Base-by-base conservation (phyloP, 2,329 filamentous ascomycete genomes). In the Cladophialophora carrionii region DNA sequence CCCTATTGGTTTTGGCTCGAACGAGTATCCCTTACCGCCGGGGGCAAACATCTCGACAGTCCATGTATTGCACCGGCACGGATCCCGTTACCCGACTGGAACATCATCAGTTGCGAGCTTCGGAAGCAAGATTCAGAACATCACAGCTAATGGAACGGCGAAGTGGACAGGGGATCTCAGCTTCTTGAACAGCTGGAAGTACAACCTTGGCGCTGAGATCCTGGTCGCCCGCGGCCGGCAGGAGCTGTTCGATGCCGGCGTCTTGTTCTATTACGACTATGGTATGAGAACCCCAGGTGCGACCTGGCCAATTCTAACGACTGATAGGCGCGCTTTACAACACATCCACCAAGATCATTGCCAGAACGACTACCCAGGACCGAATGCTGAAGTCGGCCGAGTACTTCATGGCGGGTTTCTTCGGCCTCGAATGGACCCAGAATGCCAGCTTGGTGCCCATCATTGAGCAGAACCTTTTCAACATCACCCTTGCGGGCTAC, bases 381-480 rank as follows among this genome's bases (percentile, higher is more conserved):
- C 86, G 90, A 26, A 92, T 92, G 90, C 79, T 89, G 24, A 88
- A 92, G 74, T 88, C 84, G 46, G 89, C 89, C 2, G 89, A 92
- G 75, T 89, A 92, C 75, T 92, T 91, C 76, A 78, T 92, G 73
- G 88, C 89, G 5, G 90, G 90, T 0, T 92, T 92, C 78, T 92
- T 92, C 73, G 90, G 90, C 0, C 82, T 91, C 0, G 84, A 88
- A 54, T 92, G 89, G 89, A 83, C 86, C 1, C 82, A 87, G 32
- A 90, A 91, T 72, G 89, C 84, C 6, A 90, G 87, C 0, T 83
- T 91, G n/a, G 86, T 91, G 71, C 81, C 90, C 14, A 87, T 89
- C 10, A 90, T 91, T 48, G 90, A 92, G 72, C 77, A 81, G 17
- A 72, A 73, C 1, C 80, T 80, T 1, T 89, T 85, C 75, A 92